These are phyloP conservation scores for Lactarius hatsudake DNA, from an alignment of 768 basidiomycete genomes.

Conservation along the genomic window DNA sequence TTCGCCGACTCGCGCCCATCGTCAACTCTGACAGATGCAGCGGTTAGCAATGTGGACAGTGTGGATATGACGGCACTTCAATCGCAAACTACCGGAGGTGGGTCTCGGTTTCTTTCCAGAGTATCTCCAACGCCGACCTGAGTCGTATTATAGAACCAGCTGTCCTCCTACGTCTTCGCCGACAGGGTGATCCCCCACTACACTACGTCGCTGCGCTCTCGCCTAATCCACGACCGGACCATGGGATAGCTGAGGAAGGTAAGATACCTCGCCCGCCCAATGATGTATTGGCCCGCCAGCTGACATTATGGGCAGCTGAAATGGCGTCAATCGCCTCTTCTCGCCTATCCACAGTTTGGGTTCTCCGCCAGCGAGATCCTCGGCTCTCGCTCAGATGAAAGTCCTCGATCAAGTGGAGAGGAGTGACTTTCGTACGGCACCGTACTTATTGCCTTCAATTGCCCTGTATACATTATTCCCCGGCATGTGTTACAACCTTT, in stretches of 20 bases:
- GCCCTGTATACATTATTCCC: background rate
- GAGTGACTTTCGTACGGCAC: background rate
- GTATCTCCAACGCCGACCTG: background rate
- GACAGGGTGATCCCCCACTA: background rate
- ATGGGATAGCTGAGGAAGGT: background rate
- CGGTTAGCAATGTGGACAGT: background rate
- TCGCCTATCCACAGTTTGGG: background rate
- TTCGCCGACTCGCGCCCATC: background rate
- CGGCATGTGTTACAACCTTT: background rate
- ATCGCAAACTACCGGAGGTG: slow-evolving; percentile 1
- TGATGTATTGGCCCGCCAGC: background rate
- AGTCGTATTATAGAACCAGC: background rate
- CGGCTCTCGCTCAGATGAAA: background rate
- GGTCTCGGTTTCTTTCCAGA: background rate
- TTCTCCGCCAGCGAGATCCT: background rate
- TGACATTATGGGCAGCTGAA: background rate
- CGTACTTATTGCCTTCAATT: background rate
- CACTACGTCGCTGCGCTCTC: background rate
- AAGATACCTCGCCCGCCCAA: background rate
- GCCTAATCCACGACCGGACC: background rate
- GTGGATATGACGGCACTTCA: background rate
- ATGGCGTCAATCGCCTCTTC: background rate
- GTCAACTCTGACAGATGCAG: background rate
- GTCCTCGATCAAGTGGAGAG: background rate
- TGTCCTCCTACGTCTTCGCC: background rate